phyloP scores from a whole-genome alignment of 306 rosid genomes.

The Coriaria nepalensis region DNA sequence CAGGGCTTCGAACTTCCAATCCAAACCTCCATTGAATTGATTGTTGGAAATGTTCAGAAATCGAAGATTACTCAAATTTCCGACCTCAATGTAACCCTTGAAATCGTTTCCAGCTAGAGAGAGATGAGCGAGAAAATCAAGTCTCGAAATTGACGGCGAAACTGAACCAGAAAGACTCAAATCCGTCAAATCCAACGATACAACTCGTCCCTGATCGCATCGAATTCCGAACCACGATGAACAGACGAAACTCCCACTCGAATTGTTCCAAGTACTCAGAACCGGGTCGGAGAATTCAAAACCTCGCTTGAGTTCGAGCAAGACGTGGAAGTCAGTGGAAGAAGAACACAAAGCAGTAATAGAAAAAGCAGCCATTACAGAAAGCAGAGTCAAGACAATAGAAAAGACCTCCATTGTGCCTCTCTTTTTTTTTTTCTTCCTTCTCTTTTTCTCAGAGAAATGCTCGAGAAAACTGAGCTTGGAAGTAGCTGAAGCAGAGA shows the following conservation, averaged over 20 bases:
- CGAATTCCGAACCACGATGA: slow-evolving; percentile 48
- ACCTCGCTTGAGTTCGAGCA: slow-evolving; percentile 43
- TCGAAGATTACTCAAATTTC: slow-evolving; percentile 27
- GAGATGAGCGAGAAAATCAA: slow-evolving; percentile 47
- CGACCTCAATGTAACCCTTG: slow-evolving; percentile 41
- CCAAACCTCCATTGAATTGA: slow-evolving; percentile 43
- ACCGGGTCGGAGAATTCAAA: slow-evolving; percentile 42
- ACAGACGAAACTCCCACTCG: slow-evolving; percentile 44
- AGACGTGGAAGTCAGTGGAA: slow-evolving; percentile 40
- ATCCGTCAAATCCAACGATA: slow-evolving; percentile 47
- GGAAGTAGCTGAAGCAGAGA: slow-evolving; percentile 37
- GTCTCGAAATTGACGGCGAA: slow-evolving; percentile 41
- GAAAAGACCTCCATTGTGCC: slow-evolving; percentile 25
- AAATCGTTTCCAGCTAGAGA: slow-evolving; percentile 71
- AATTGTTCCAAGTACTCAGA: slow-evolving; percentile 41
- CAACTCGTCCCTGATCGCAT: slow-evolving; percentile 50
- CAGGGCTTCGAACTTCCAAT: slow-evolving; percentile 38
- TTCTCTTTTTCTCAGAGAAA: slow-evolving; percentile 14
- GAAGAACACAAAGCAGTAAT: slow-evolving; percentile 33
- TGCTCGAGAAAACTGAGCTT: slow-evolving; percentile 33
- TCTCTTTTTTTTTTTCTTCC: too few relatives aligned
- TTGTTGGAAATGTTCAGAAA: slow-evolving; percentile 73
- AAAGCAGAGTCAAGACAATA: slow-evolving; percentile 36
- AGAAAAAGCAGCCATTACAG: slow-evolving; percentile 31
- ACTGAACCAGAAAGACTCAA: slow-evolving; percentile 48